These are phyloP conservation scores for Podospora pseudopauciseta DNA, from an alignment of 495 filamentous ascomycete species.

Conservation along the genomic window DNA sequence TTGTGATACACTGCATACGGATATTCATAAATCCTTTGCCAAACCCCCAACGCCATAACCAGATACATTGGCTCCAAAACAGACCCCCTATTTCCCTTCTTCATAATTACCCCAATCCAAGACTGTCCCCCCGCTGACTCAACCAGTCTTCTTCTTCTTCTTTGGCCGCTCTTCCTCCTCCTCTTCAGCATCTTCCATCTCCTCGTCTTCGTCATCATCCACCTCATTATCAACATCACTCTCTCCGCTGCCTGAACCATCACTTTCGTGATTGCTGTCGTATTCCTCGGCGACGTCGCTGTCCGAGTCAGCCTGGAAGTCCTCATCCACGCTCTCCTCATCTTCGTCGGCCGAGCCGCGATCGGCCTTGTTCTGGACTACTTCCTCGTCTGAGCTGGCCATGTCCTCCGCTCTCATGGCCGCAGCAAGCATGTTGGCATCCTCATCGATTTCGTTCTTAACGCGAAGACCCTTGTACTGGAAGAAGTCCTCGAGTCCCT, in stretches of 20 bases:
- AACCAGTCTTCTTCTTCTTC: slow-evolving; percentile 49
- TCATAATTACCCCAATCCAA: neutral
- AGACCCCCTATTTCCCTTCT: neutral
- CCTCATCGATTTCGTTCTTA: slow-evolving; percentile 84
- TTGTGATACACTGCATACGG: neutral
- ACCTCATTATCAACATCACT: slow-evolving; percentile 53
- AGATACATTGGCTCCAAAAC: neutral
- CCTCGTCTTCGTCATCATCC: slow-evolving; percentile 35
- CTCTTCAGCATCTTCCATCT: slow-evolving; percentile 35
- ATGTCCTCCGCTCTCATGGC: slow-evolving; percentile 72
- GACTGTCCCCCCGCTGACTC: neutral
- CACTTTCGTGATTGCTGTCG: slow-evolving; percentile 85
- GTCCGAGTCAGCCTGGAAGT: slow-evolving; percentile 88
- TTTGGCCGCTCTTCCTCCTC: slow-evolving; percentile 39
- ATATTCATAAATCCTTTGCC: neutral
- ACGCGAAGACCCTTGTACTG: slow-evolving; percentile 87
- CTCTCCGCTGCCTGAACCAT: slow-evolving; percentile 59
- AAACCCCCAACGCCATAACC: neutral
- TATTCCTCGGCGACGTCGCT: slow-evolving; percentile 96
- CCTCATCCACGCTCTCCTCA: slow-evolving; percentile 89
- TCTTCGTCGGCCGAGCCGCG: slow-evolving; percentile 95
- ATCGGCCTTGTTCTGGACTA: slow-evolving; percentile 66
- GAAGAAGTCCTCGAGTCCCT: slow-evolving; percentile 93
- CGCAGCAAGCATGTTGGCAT: slow-evolving; percentile 66
- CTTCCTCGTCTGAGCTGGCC: slow-evolving; percentile 81